phyloP scores from a whole-genome alignment of 2,329 filamentous ascomycete genomes.

The Periconia macrospinosa region DNA sequence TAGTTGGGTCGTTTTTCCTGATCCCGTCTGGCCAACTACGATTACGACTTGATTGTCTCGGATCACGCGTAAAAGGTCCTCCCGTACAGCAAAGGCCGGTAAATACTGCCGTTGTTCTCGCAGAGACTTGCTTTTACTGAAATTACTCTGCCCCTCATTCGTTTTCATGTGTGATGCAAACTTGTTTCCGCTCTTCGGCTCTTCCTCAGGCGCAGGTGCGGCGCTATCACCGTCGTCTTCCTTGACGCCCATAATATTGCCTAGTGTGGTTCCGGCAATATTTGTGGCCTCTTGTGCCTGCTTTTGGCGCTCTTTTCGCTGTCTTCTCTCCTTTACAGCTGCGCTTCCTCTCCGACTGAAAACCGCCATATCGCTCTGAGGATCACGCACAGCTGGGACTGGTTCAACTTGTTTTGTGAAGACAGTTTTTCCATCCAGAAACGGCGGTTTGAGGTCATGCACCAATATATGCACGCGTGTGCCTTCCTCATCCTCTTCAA shows the following conservation, averaged over 20 bases:
- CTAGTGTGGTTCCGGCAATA: slow-evolving; percentile 85
- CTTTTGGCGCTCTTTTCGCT: slow-evolving; percentile 89
- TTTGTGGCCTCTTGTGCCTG: slow-evolving; percentile 96
- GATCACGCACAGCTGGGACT: slow-evolving; percentile 87
- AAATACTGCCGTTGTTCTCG: slow-evolving; percentile 90
- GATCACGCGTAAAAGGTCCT: slow-evolving; percentile 88
- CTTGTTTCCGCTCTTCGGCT: slow-evolving; percentile 69
- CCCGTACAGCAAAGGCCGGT: slow-evolving; percentile 92
- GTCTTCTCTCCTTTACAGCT: slow-evolving; percentile 86
- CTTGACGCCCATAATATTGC: slow-evolving; percentile 94
- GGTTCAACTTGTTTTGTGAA: slow-evolving; percentile 98
- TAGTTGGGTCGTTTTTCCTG: slow-evolving; percentile 95
- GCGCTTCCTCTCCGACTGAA: slow-evolving; percentile 94
- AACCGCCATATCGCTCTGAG: slow-evolving; percentile 98
- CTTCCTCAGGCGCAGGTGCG: slow-evolving; percentile 72
- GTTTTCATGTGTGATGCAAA: slow-evolving; percentile 91
- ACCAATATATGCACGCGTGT: slow-evolving; percentile 88
- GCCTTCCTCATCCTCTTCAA: slow-evolving; percentile 86
- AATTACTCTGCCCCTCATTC: slow-evolving; percentile 78
- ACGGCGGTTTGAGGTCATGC: slow-evolving; percentile 91
- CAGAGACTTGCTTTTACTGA: slow-evolving; percentile 89
- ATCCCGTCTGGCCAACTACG: slow-evolving; percentile 95
- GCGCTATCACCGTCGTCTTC: slow-evolving; percentile 90
- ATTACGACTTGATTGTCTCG: slow-evolving; percentile 97
- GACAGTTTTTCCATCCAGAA: slow-evolving; percentile 89